phyloP scores from a whole-genome alignment of 257 asterid species.

The Gentiana dahurica region DNA sequence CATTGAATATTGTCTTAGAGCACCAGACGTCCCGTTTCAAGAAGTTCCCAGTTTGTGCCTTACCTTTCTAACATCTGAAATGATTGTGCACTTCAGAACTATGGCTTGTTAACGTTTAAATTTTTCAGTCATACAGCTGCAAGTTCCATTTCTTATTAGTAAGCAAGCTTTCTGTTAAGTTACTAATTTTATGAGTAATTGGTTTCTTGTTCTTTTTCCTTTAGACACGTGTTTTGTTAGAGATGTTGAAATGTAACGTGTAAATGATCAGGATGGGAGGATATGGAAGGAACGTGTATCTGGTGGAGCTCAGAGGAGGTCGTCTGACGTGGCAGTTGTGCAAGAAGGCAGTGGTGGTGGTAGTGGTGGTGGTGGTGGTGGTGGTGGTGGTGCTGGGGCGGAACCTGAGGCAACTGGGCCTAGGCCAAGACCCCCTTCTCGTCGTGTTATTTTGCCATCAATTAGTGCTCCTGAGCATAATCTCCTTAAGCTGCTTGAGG shows the following conservation, averaged over 20 bases:
- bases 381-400: conserved; percentile 8
- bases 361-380: too few relatives aligned
- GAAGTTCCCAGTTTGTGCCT: too few relatives aligned
- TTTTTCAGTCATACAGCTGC: too few relatives aligned
- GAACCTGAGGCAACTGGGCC: conserved; percentile 25
- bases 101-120: too few relatives aligned
- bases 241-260: not conserved
- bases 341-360: conserved; percentile 22
- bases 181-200: too few relatives aligned
- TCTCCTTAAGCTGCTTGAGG: conserved; percentile 34
- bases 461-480: conserved; percentile 38
- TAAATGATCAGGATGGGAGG: conserved; percentile 63
- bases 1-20: too few relatives aligned
- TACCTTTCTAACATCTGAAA: too few relatives aligned
- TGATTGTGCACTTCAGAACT: too few relatives aligned
- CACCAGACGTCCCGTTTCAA: too few relatives aligned
- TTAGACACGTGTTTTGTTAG: not conserved
- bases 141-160: too few relatives aligned
- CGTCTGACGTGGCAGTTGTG: conserved; percentile 35
- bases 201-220: too few relatives aligned
- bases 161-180: too few relatives aligned
- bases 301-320: conserved; percentile 40
- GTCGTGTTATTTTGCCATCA: conserved; percentile 42
- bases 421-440: conserved; percentile 33
- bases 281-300: conserved; percentile 93